These are phyloP conservation scores for Curvularia eragrostidis DNA, from an alignment of 2,329 filamentous ascomycete species.

Conservation along the genomic window DNA sequence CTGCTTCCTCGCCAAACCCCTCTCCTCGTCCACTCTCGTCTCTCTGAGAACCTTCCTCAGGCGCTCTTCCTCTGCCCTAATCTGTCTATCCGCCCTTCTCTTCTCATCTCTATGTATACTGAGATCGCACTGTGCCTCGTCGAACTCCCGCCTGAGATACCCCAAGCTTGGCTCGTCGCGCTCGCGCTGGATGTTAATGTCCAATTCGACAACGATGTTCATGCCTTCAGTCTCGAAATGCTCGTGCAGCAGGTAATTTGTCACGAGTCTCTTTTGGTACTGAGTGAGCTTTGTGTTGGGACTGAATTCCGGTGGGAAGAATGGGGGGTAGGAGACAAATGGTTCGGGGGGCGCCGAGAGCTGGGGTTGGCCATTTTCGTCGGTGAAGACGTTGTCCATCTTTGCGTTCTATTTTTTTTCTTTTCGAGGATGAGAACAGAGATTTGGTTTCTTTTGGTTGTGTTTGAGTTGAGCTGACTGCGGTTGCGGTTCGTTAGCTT, in stretches of 20 bases:
- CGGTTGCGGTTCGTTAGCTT: no score
- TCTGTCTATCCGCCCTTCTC: neutral
- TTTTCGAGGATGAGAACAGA: neutral
- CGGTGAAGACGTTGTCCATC: neutral
- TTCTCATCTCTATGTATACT: neutral
- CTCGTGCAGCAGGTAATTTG: neutral
- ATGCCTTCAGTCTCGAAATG: neutral
- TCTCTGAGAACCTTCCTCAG: neutral
- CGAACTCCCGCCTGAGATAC: neutral
- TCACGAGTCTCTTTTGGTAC: slow-evolving; percentile 2
- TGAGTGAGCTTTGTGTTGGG: neutral
- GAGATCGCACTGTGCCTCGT: neutral
- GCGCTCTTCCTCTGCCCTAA: slow-evolving; percentile 1
- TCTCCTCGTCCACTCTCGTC: neutral
- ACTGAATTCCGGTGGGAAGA: neutral
- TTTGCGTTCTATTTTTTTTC: neutral
- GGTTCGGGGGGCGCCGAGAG: neutral
- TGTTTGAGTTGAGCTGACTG: no score
- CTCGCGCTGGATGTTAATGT: slow-evolving; percentile 4
- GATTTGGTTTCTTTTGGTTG: no score
- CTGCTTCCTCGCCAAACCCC: slow-evolving; percentile 2
- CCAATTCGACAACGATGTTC: slow-evolving; percentile 8
- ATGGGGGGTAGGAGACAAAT: neutral
- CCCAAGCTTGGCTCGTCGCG: slow-evolving; percentile 6
- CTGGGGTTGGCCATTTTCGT: neutral